phyloP scores from a whole-genome alignment of 768 basidiomycete genomes.

The Termitomyces sp. region DNA sequence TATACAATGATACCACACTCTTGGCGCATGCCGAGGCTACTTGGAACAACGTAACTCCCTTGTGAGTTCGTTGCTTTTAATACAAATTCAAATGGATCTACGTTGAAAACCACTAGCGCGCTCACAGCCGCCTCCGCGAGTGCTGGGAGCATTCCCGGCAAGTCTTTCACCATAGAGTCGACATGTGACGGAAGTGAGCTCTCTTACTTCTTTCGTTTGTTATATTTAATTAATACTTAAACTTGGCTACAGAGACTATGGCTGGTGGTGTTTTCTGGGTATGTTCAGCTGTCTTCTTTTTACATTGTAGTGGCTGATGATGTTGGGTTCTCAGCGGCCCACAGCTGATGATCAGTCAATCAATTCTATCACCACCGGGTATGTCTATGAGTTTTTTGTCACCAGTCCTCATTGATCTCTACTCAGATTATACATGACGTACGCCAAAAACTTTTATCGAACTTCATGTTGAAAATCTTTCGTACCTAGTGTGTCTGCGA shows the following conservation, averaged over 20 bases:
- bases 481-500: constrained; percentile 38
- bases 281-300: background rate
- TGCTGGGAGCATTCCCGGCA: constrained; percentile 32
- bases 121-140: constrained; percentile 35
- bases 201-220: background rate
- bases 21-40: constrained; percentile 39
- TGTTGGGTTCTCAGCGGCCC: constrained; percentile 29
- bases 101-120: constrained; percentile 24
- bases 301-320: background rate
- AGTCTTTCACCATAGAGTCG: constrained; percentile 33
- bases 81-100: background rate
- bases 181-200: constrained; percentile 41
- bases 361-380: constrained; percentile 52
- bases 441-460: background rate
- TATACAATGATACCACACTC: constrained; percentile 38
- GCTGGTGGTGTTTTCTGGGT: constrained; percentile 56
- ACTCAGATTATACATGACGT: constrained; percentile 13
- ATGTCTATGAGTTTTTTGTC: background rate
- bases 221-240: background rate
- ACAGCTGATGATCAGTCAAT: constrained; percentile 34
- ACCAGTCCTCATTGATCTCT: background rate
- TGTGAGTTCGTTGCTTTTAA: constrained; percentile 23
- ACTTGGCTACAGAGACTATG: constrained; percentile 32
- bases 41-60: constrained; percentile 44
- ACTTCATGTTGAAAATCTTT: background rate